Evolutionary conservation across 1,284 basidiomycete species (phyloP).

Genomic region (Trichosporon faecale): DNA sequence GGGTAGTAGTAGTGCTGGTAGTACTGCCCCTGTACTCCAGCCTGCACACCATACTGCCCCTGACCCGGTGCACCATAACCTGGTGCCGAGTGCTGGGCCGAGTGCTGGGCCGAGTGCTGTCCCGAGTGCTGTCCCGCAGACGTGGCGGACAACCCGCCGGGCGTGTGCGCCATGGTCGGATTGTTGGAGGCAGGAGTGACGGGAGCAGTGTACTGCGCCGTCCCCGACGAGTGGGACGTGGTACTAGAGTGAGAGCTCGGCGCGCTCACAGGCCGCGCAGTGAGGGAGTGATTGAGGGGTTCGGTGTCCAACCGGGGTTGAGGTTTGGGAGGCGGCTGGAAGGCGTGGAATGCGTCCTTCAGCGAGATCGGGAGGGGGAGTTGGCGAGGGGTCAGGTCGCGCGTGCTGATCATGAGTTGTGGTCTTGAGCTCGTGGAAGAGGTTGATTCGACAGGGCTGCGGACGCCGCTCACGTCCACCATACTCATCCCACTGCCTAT

Average conservation of each 20-base stretch:
- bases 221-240: background rate
- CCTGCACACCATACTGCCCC: no score
- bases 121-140: no score
- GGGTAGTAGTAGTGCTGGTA: background rate
- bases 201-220: background rate
- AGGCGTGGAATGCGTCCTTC: background rate
- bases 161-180: no score
- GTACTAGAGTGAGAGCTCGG: background rate
- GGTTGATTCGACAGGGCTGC: no score
- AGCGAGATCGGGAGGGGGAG: background rate
- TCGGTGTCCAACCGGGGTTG: background rate
- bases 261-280: background rate
- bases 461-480: background rate
- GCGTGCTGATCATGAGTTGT: background rate
- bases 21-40: background rate
- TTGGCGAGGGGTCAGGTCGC: background rate
- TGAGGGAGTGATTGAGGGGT: background rate
- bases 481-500: background rate
- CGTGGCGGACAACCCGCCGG: no score
- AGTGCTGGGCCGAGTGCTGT: no score
- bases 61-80: no score
- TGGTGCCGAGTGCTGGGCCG: no score
- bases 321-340: background rate
- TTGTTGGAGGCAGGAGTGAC: no score
- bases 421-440: no score